Evolutionary conservation across 768 basidiomycete species (phyloP).

Genomic region (Pleurotus platypus): DNA sequence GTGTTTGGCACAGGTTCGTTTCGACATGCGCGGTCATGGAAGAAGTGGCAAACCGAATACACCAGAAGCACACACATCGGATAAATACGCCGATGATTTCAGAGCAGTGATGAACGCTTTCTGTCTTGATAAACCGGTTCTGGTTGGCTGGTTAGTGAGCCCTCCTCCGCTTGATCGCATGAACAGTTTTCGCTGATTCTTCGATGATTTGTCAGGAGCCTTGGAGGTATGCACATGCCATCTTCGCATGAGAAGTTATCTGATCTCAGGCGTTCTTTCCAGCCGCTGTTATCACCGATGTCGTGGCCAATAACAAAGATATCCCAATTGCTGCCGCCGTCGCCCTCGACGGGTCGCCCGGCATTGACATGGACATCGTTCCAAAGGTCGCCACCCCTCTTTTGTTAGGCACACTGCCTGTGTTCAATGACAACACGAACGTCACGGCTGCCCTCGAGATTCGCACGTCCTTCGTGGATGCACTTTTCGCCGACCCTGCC

Average conservation of each 20-base stretch:
- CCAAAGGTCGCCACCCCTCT: not conserved
- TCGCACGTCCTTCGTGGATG: constrained; percentile 20
- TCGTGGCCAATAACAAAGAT: not conserved
- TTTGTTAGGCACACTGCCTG: not conserved
- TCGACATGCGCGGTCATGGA: constrained; percentile 5
- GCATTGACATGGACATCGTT: not conserved
- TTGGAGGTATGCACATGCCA: not conserved
- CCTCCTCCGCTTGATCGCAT: too few species aligned
- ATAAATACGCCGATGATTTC: not conserved
- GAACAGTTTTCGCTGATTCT: too few species aligned
- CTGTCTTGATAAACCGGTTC: not conserved
- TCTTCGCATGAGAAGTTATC: not conserved
- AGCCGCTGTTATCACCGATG: not conserved
- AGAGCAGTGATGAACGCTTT: not conserved
- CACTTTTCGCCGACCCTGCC: constrained; percentile 22
- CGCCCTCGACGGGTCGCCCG: not conserved
- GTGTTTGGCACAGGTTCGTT: not conserved
- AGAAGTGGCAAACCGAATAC: constrained; percentile 6
- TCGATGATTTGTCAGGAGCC: not conserved
- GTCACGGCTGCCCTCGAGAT: constrained; percentile 17
- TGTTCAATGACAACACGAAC: constrained; percentile 1
- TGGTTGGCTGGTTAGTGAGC: not conserved
- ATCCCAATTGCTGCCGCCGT: constrained; percentile 4
- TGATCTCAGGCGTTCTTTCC: not conserved
- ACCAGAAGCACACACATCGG: not conserved